Base-by-base conservation (phyloP, 78 protist species). In the Tieghemostelium lacteum region DNA sequence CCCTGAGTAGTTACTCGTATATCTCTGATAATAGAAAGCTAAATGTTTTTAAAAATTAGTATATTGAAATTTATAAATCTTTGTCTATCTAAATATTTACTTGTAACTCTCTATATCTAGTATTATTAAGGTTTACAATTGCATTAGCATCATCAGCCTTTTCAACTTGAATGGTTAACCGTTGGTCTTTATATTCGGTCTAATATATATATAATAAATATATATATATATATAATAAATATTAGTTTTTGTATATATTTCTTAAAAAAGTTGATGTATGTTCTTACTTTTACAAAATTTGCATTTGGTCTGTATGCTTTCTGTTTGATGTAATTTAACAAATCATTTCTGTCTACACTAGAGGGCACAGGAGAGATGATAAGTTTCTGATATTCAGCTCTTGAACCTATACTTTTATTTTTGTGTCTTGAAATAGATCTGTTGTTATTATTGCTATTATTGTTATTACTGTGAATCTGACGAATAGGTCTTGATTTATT, bases 101-200 rank as follows among this genome's bases (percentile, higher is more conserved):
- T 45, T 45, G 10, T 45, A 45, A 45, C 52, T 69, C 76, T 26
- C 75, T 69, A 57, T 80, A 80, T 80, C 88, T 80, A 16, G 26
- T 26, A 29, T 69, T 69, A 39, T 45, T 60, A 19, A 80, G 26
- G 20, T 29, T 10, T 22, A 57, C 31, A 24, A 80, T 16, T 66
- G n/a, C n/a, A n/a, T 33, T 37, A 26, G 57, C 63, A 80, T 80
- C 57, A 8, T 80, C 76, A 34, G 71, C 12, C 19, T 60, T 67
- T 39, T 66, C 77, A 28, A 80, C 34, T 28, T 36, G 31, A n/a
- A 80, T 45, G 22, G 10, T 50, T 26, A 80, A 31, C 20, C 37
- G 65, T 39, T 28, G 14, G 55, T 80, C 63, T 66, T 33, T 65
- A 80, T 34, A 80, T 29, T 80, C 75, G 39, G 8, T 10, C 88